These are phyloP conservation scores for Chrysophaeum taylorii DNA, from an alignment of 352 stramenopile genomes.

Conservation along the genomic window DNA sequence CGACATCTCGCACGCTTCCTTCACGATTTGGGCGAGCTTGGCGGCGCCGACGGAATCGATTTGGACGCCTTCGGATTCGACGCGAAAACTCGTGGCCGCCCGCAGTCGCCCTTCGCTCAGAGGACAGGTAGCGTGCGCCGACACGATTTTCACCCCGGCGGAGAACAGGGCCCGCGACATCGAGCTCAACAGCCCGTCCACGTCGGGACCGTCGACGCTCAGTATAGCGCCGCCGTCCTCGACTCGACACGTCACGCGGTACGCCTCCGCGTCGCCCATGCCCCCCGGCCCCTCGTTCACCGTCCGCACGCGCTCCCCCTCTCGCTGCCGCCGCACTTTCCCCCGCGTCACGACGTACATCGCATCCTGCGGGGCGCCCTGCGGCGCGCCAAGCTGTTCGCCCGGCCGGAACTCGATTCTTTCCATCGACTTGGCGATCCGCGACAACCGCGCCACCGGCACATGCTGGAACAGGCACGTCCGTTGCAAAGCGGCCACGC, in stretches of 20 bases:
- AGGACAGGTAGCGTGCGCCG: neutral
- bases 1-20: neutral
- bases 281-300: neutral
- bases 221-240: neutral
- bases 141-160: neutral
- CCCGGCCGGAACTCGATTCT: neutral
- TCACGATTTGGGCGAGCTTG: neutral
- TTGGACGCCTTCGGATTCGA: too few relatives aligned
- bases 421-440: neutral
- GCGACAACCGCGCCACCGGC: neutral
- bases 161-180: neutral
- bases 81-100: too few relatives aligned
- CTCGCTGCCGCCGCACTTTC: neutral
- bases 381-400: neutral
- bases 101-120: neutral
- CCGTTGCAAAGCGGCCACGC: neutral
- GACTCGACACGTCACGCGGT: neutral
- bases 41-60: neutral
- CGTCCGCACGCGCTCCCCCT: neutral
- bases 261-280: neutral
- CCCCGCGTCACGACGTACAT: constrained; percentile 4
- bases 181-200: neutral
- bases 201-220: neutral
- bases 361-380: neutral
- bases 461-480: constrained; percentile 6